Evolutionary conservation across 73 alveolate species (phyloP), one percentile per base, ranked within the genome.

Genomic region (Paraurostyla sp.): DNA sequence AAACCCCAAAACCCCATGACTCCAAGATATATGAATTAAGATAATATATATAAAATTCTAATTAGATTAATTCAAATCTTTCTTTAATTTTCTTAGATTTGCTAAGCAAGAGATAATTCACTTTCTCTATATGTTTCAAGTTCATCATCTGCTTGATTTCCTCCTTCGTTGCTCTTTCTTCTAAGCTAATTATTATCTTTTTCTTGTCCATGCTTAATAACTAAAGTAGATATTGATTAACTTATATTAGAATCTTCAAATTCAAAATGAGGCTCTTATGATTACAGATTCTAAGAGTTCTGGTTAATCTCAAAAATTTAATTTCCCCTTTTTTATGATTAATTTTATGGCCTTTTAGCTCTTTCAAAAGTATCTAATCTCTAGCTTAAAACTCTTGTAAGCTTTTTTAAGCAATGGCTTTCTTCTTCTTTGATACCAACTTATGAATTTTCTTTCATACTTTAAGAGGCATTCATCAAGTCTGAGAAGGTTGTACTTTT

Each of bases 111-210:
- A 7, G 76, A 59, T 7, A 25, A 27, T 27, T 59, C 76, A 59
- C 76, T 59, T 7, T 49, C 32, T 30, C 32, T 59, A 59, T 25
- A 59, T 6, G 76, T 59, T 59, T 59, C 76, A 59, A 27, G 22
- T 59, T 59, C 76, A 30, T 59, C 76, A 59, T 59, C 76, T 27
- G 76, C 76, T 59, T 59, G 23, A 27, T 59, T n/a, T n/a, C n/a
- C 51, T 25, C 76, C 76, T 23, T 59, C 76, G 9, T 25, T 59
- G 22, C 76, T 59, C 32, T 59, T 59, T 27, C 76, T 59, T 7
- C 9, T 25, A 25, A 7, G 2, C 11, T 59, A 4, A 59, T 6
- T n/a, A 11, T 11, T 11, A 6, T 54, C 11, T 15, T 54, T 54
- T 7, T 54, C 22, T 59, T 15, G 22, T 59, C 76, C 4, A 59